Evolutionary conservation across 352 stramenopile species (phyloP).

Genomic region (Blastocystis sp.): DNA sequence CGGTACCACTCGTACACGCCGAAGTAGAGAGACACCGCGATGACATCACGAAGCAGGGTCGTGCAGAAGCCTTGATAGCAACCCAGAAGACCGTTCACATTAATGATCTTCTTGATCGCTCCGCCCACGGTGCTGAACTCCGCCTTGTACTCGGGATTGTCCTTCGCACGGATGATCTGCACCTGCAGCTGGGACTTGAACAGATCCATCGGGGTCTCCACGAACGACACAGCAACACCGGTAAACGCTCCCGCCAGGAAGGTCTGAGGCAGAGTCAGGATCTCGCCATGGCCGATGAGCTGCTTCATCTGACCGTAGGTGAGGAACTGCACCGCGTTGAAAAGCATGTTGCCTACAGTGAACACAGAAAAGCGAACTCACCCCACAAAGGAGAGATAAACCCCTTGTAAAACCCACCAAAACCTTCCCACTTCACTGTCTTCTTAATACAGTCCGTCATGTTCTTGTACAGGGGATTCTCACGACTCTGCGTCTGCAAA

Average conservation of each 20-base stretch:
- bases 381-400: constrained; percentile 59
- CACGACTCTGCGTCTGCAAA: constrained; percentile 48
- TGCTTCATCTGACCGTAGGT: constrained; percentile 58
- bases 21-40: constrained; percentile 62
- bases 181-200: constrained; percentile 62
- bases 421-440: constrained; percentile 55
- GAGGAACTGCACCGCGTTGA: constrained; percentile 62
- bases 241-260: constrained; percentile 58
- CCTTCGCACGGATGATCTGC: constrained; percentile 56
- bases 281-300: constrained; percentile 57
- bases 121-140: constrained; percentile 43
- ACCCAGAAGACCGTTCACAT: constrained; percentile 48
- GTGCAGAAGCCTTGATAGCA: constrained; percentile 58
- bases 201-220: constrained; percentile 60
- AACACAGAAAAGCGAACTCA: not conserved
- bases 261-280: constrained; percentile 38
- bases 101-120: constrained; percentile 58
- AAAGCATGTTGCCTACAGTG: constrained; percentile 47
- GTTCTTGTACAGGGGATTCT: constrained; percentile 47
- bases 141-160: constrained; percentile 63
- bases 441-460: constrained; percentile 59
- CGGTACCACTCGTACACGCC: constrained; percentile 54
- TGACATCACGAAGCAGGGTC: constrained; percentile 54
- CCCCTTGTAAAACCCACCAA: constrained; percentile 59
- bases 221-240: constrained; percentile 53